Base-by-base conservation (phyloP, 108 stramenopile species). In the Conticribra guillardii region DNA sequence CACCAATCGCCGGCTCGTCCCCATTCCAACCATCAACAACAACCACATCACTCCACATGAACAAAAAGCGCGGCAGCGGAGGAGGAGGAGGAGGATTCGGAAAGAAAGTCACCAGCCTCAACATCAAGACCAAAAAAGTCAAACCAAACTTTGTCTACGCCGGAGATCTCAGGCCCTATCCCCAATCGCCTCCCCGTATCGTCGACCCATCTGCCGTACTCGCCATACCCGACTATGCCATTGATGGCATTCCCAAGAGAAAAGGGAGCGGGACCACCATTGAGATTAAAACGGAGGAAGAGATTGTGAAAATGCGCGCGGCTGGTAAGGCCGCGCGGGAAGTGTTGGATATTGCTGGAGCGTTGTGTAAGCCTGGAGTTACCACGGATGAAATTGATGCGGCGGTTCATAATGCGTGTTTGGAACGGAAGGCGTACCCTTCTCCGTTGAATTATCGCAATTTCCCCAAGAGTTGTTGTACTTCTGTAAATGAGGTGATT, bases 391-490 rank as follows among this genome's bases (percentile, higher is more conserved):
- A 93, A 31, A 96, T 99, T 71, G 99, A 99, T 82, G 67, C 74
- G 27, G 67, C 90, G 9, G 98, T 97, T 17, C 98, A 99, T 79
- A 86, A 89, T 17, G 96, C 87, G 60, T 83, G 48, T 28, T 72
- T 81, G 22, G 62, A 67, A 60, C 71, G 75, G 2, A 46, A 56
- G 32, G 76, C 72, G 0, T 78, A 99, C 81, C 98, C 98, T 9
- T 91, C 94, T 17, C 98, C 99, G 9, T 73, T 99, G 45, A 99
- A 98, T 76, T 99, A 99, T 79, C 93, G 94, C 44, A 92, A 96
- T 33, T 99, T 98, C 76, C 98, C 98, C 17, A 99, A 99, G 84
- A 87, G 86, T 54, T 95, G 98, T 49, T 99, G 99, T 76, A 98
- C 98, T 0, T 91, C 89, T 2, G 95, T 99, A 31, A 99, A 99